These are phyloP conservation scores for Onygenales sp. DNA, from an alignment of 2,329 filamentous ascomycete genomes.

Conservation along the genomic window DNA sequence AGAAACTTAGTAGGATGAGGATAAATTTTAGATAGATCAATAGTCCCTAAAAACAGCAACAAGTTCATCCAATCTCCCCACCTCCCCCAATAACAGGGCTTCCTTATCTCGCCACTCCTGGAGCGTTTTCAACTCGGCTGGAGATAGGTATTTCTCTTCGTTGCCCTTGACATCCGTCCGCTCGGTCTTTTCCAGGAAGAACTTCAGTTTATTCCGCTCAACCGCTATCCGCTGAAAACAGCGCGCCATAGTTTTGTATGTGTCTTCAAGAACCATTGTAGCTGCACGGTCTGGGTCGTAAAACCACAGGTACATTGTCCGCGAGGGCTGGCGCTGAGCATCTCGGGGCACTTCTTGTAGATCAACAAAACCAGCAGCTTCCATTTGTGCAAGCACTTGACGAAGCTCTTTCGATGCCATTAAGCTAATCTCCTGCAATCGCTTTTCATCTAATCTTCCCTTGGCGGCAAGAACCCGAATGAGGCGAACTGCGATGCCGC, in stretches of 20 bases:
- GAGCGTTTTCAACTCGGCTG: slow-evolving; percentile 61
- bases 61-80: slow-evolving; percentile 73
- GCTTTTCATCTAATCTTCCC: slow-evolving; percentile 92
- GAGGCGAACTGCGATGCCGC: slow-evolving; percentile 68
- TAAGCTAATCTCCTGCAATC: slow-evolving; percentile 67
- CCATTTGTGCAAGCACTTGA: slow-evolving; percentile 73
- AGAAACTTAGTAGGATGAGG: neutral
- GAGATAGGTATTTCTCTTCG: slow-evolving; percentile 69
- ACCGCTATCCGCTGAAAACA: slow-evolving; percentile 70
- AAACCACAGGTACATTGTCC: slow-evolving; percentile 86
- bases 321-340: slow-evolving; percentile 66
- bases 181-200: slow-evolving; percentile 70
- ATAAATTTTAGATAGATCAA: slow-evolving; percentile 26
- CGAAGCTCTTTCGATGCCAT: slow-evolving; percentile 81
- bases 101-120: slow-evolving; percentile 54
- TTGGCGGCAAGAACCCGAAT: slow-evolving; percentile 74
- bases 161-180: slow-evolving; percentile 77
- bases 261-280: slow-evolving; percentile 63
- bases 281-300: slow-evolving; percentile 69
- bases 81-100: slow-evolving; percentile 66
- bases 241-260: slow-evolving; percentile 83
- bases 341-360: slow-evolving; percentile 92
- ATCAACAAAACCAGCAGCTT: slow-evolving; percentile 77
- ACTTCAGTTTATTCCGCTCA: slow-evolving; percentile 61
- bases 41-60: slow-evolving; percentile 76